phyloP scores from a whole-genome alignment of 345 rosid species.

The Rhizophora mangle region DNA sequence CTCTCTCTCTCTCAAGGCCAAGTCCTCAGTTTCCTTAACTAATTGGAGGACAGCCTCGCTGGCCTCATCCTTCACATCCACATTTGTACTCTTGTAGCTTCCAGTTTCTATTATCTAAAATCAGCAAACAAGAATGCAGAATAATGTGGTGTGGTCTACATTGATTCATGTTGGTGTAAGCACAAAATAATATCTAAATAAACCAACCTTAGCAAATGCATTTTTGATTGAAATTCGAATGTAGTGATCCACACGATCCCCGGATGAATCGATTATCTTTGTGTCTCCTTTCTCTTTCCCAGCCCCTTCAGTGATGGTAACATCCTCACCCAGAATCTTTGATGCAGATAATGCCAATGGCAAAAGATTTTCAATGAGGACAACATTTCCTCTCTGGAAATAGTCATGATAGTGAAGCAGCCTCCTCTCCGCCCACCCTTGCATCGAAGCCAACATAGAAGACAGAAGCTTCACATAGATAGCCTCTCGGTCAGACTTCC shows the following conservation, averaged over 20 bases:
- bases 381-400: slow-evolving; percentile 58
- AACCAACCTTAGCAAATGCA: slow-evolving; percentile 65
- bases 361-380: slow-evolving; percentile 59
- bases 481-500: slow-evolving; percentile 60
- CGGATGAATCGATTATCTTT: slow-evolving; percentile 41
- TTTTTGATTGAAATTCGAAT: slow-evolving; percentile 66
- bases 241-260: slow-evolving; percentile 60
- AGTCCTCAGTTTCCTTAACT: slow-evolving; percentile 71
- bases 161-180: neutral
- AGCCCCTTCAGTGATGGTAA: slow-evolving; percentile 43
- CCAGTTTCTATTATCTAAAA: slow-evolving; percentile 58
- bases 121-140: neutral
- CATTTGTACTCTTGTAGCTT: slow-evolving; percentile 31
- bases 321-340: slow-evolving; percentile 65
- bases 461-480: slow-evolving; percentile 54
- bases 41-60: slow-evolving; percentile 52
- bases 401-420: slow-evolving; percentile 66
- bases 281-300: slow-evolving; percentile 48
- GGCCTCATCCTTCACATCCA: slow-evolving; percentile 49
- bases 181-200: too few relatives aligned
- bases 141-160: too few relatives aligned
- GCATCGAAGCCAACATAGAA: slow-evolving; percentile 63
- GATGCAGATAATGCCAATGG: slow-evolving; percentile 66
- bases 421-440: slow-evolving; percentile 84
- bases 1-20: slow-evolving; percentile 74